These are phyloP conservation scores for Verticillium klebahnii DNA, from an alignment of 2,329 filamentous ascomycete species.

Conservation along the genomic window DNA sequence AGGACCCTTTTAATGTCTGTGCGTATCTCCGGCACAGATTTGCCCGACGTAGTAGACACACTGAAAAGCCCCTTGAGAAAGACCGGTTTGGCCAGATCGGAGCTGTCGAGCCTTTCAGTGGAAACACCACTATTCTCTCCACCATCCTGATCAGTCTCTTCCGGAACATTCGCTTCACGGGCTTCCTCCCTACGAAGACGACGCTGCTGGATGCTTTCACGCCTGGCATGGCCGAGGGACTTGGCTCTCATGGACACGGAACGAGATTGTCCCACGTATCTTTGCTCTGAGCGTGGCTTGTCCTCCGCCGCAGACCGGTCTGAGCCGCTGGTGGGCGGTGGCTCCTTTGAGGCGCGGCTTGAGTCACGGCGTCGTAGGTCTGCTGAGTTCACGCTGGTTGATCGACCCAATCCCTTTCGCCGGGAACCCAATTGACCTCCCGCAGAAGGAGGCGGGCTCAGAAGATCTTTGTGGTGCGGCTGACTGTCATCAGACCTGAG, in stretches of 20 bases:
- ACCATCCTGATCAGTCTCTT: conserved; percentile 84
- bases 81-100: conserved; percentile 86
- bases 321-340: conserved; percentile 72
- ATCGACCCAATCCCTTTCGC: conserved; percentile 72
- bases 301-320: conserved; percentile 64
- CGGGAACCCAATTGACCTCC: conserved; percentile 52
- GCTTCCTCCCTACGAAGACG: conserved; percentile 69
- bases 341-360: conserved; percentile 51
- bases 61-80: conserved; percentile 96
- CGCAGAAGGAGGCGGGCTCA: conserved; percentile 66
- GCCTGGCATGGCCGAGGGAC: conserved; percentile 81
- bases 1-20: conserved; percentile 87
- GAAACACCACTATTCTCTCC: conserved; percentile 57
- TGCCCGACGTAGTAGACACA: conserved; percentile 92
- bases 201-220: conserved; percentile 88
- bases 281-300: conserved; percentile 45
- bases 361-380: conserved; percentile 66
- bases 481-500: conserved; percentile 57
- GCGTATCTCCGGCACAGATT: conserved; percentile 80
- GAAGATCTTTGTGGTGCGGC: conserved; percentile 71
- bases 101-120: conserved; percentile 57
- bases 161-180: conserved; percentile 73
- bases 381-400: conserved; percentile 86
- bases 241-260: conserved; percentile 71
- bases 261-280: conserved; percentile 46